Evolutionary conservation across 2,329 filamentous ascomycete species (phyloP), one percentile per base, ranked within the genome.

Genomic region (Domatiomyces globalis): DNA sequence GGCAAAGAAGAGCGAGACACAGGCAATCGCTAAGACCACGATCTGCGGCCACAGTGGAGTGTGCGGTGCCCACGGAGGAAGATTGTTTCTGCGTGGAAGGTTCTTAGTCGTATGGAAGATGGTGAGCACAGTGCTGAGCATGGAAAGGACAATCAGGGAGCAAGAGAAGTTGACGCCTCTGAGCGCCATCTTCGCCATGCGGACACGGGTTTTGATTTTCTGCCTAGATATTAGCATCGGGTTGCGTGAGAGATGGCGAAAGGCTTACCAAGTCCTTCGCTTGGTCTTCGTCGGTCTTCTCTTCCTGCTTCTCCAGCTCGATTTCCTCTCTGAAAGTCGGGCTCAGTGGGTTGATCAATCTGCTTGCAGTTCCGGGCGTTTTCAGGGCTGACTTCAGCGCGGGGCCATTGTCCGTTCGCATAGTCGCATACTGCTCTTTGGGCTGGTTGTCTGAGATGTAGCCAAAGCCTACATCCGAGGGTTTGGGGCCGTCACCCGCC

Each of bases 101-200:
- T 70, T 50, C 65, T 79, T 86, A 53, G 92, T 95, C 48, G 88
- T 79, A 67, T 92, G 87, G 79, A 98, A 98, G 67, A 98, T 89
- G 60, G 81, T 73, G 63, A 98, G 86, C 2, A 87, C 87, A n/a
- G 87, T 79, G 12, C 85, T 82, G 50, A 98, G 73, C 79, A 98
- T 90, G 56, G 88, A 76, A 52, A 98, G 78, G 58, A 98, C 87
- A 65, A 98, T 95, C 54, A 96, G 76, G 67, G 86, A 90, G 75
- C 92, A 98, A 68, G 87, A 88, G 69, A 98, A 96, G 76, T 90
- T 95, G 71, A 96, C 85, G 51, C 87, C 84, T 58, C 92, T 84
- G n/a, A 98, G 81, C 56, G 94, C 80, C 62, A 96, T 83, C 73
- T 98, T 98, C 60, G 90, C 92, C 69, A 96, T 76, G 46, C 92